Conservation (phyloP, 352 stramenopile species). For the Phytopythium boreale region DNA sequence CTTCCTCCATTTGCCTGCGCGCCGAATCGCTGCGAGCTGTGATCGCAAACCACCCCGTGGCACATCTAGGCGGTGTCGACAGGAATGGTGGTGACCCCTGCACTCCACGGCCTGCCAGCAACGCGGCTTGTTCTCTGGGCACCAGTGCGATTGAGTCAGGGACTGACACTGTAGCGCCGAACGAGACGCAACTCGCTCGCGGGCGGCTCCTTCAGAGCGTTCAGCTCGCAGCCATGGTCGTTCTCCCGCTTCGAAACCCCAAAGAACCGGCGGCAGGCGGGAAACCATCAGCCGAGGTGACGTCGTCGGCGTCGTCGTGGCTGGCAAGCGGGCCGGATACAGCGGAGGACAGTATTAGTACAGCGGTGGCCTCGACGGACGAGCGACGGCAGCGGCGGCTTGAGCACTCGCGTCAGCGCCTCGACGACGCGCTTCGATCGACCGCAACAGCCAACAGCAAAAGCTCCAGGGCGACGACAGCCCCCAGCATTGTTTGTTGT, state of each 20-base stretch:
- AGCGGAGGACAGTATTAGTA: neutral
- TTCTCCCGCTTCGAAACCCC: neutral
- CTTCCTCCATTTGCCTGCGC: slow-evolving; percentile 38
- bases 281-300: neutral
- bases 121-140: neutral
- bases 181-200: neutral
- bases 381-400: neutral
- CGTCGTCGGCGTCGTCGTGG: neutral
- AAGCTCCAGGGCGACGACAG: neutral
- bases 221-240: neutral
- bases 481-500: neutral
- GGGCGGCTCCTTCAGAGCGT: neutral
- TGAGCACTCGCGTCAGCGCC: neutral
- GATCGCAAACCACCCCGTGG: neutral
- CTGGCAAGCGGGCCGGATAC: neutral
- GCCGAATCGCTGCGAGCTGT: slow-evolving; percentile 13
- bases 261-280: neutral
- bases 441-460: too few relatives aligned
- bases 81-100: neutral
- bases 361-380: neutral
- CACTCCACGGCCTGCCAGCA: neutral
- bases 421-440: slow-evolving; percentile 1
- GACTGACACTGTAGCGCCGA: neutral
- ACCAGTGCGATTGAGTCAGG: neutral
- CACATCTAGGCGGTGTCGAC: neutral